Percentiles rank a stretch among this genome's conserved stretches.
Conservation (phyloP, 805 yeast species). For the Torulaspora franciscae region DNA sequence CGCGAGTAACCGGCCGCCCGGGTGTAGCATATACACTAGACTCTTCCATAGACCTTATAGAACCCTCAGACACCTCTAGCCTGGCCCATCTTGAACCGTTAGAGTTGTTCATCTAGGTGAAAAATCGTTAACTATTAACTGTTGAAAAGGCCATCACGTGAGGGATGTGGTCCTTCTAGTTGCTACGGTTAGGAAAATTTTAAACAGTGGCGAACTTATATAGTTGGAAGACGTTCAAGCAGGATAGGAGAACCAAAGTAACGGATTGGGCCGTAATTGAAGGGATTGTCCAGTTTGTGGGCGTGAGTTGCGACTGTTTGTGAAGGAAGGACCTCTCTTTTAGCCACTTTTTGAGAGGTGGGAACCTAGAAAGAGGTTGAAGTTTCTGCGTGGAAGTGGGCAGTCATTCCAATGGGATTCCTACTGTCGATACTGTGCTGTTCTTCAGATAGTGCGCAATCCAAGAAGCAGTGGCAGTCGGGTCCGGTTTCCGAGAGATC, state of each 20-base stretch:
- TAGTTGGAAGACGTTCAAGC: neutral
- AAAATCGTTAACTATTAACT: neutral
- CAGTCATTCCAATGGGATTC: conserved; percentile 34
- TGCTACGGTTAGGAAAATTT: neutral
- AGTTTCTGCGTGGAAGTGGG: neutral
- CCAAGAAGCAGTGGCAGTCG: conserved; percentile 15
- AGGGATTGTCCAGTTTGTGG: neutral
- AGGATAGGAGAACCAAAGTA: neutral
- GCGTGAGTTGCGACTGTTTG: neutral
- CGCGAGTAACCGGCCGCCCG: conserved; percentile 21
- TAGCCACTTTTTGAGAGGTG: neutral
- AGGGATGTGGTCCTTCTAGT: neutral
- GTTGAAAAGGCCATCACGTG: neutral
- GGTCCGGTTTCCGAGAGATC: conserved; percentile 8
- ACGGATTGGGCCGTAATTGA: neutral
- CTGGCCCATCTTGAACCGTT: neutral
- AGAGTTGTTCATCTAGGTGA: neutral
- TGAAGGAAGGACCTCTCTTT: neutral
- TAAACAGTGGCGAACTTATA: neutral
- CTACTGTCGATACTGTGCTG: conserved; percentile 29
- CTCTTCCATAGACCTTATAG: conserved; percentile 8
- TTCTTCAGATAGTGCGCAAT: conserved; percentile 17
- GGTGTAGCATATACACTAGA: conserved; percentile 18
- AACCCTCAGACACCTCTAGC: neutral
- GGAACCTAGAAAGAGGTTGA: neutral